Base-by-base conservation (phyloP, 2,329 filamentous ascomycete genomes). In the Aspergillus ochraceoroseus region DNA sequence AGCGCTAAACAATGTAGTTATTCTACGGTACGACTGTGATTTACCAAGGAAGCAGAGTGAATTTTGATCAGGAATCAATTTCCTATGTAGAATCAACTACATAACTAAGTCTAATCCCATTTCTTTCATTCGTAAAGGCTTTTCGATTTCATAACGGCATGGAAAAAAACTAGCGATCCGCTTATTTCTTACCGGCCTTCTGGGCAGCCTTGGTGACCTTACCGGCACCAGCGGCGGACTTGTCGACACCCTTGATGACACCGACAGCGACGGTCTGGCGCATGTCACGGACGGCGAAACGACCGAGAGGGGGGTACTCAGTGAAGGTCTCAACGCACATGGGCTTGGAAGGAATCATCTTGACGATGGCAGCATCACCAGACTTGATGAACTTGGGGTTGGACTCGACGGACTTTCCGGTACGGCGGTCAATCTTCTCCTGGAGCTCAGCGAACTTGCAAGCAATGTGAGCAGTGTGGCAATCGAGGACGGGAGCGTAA, bases 241-340 rank as follows among this genome's bases (percentile, higher is more conserved):
- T 87, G 61, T 80, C 80, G 51, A 89, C 85, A 53, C 76, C 74
- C 82, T 95, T 95, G 38, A 63, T 57, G 45, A 63, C 59, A 47
- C 59, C 59, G 32, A 61, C 58, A 11, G 58, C 58, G 19, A 42
- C 39, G n/a, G 39, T 36, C n/a, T 32, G 41, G 7, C 34, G 29
- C 33, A 38, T 95, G 77, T 95, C 90, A 85, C 90, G 90, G 81
- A 98, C 92, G 73, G 92, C 92, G 82, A 98, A 98, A 84, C 92
- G 90, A 73, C 92, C 92, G 65, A 98, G 88, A 73, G 92, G 92
- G 67, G 92, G 90, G 82, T 96, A 98, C 70, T 95, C 88, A 66
- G 89, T 95, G 88, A 96, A 98, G 64, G 92, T 79, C 87, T 98
- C 92, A 74, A 98, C 92, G 75, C 92, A 98, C 92, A 98, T 98